Evolutionary conservation across 768 basidiomycete genomes (phyloP).

Genomic region (Phanerodontia chrysosporium): DNA sequence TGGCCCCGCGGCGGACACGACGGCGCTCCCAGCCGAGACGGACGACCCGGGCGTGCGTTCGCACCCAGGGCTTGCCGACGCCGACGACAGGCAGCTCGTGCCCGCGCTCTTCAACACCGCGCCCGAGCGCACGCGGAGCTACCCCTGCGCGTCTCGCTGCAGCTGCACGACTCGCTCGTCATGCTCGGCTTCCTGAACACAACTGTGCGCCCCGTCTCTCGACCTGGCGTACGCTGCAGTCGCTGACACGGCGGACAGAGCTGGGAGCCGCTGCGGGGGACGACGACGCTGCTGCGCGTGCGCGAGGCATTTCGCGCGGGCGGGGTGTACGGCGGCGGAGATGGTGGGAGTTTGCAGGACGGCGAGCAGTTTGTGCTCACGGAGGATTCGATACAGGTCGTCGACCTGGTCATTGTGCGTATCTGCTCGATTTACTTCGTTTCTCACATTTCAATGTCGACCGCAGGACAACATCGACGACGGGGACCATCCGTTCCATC

Average conservation of each 20-base stretch:
- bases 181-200: conserved; percentile 29
- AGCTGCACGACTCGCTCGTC: conserved; percentile 16
- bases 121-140: not conserved
- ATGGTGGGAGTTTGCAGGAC: conserved; percentile 14
- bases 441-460: not conserved
- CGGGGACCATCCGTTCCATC: conserved; percentile 33
- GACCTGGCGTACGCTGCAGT: not conserved
- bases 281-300: conserved; percentile 16
- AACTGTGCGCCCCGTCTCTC: conserved; percentile 15
- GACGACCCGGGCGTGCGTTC: conserved; percentile 11
- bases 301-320: conserved; percentile 7
- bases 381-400: conserved; percentile 16
- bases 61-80: not conserved
- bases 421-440: not conserved
- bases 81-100: conserved; percentile 5
- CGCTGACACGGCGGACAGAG: conserved; percentile 10
- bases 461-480: conserved; percentile 23
- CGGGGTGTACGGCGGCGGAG: conserved; percentile 5
- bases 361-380: conserved; percentile 23
- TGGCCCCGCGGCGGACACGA: not conserved
- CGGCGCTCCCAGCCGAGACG: not conserved
- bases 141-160: conserved; percentile 22
- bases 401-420: conserved; percentile 21
- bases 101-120: conserved; percentile 3
- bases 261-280: conserved; percentile 20